Base-by-base conservation (phyloP, 129 eudicot genomes). In the Helichrysum umbraculigerum region DNA sequence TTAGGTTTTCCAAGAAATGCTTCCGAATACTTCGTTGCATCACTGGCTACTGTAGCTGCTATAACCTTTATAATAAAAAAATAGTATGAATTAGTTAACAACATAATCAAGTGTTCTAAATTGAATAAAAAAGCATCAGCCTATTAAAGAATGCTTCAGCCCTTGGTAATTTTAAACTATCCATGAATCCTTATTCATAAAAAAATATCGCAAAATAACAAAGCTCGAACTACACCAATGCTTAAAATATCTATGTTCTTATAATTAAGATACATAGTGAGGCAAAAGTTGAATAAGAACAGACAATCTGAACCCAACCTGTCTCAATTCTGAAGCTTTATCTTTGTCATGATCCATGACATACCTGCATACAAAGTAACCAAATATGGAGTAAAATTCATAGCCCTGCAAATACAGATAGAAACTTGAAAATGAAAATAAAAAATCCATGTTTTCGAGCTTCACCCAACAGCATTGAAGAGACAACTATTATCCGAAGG, bases 401-500 rank as follows among this genome's bases (percentile, higher is more conserved):
- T 7, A 14, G 32, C 28, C 66, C 50, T 51, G 21, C 54, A 16
- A 25, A 75, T 22, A 69, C n/a, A 57, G n/a, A 29, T 28, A 44
- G 4, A 66, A 57, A 11, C 14, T 19, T 25, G 25, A 34, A 10
- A 14, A 12, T 5, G 35, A 68, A 63, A 52, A 66, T 17, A 1
- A 17, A 58, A 62, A 8, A 6, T 5, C 22, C 44, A 63, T 34
- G 70, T 72, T 60, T 47, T 25, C 12, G 71, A 80, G 42, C 20
- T 73, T 84, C 78, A 94, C 99, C 99, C 97, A 63, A 94, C 94
- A 33, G 99, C 97, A 81, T 89, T 94, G 78, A 94, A 94, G 57
- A 94, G 93, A 77, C 99, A 94, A 79, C 99, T 94, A 70, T 94
- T 94, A 79, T 94, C 99, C 0, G 99, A 94, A 65, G 99, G 99